A percentile compares a stretch with the other conserved stretches of the same genome.
phyloP scores from a whole-genome alignment of 2,329 filamentous ascomycete species.

The Cladosporium cucumerinum region DNA sequence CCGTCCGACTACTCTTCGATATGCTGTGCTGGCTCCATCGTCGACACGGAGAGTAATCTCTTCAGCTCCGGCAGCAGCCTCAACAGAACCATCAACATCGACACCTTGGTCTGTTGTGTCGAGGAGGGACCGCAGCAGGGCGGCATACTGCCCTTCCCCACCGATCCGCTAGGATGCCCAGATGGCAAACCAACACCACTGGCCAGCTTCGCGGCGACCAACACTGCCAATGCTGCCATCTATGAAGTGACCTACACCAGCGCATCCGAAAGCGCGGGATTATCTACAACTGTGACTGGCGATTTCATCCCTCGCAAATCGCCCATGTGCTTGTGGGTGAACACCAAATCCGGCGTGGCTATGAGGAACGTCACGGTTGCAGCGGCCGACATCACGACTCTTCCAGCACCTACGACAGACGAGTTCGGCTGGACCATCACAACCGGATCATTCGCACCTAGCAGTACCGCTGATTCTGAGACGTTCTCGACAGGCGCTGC shows the following conservation, averaged over 20 bases:
- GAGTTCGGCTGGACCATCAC: not conserved
- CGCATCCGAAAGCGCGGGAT: constrained; percentile 7
- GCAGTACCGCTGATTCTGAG: not conserved
- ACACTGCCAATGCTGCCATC: constrained; percentile 21
- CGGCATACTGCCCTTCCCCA: constrained; percentile 16
- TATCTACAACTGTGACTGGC: constrained; percentile 9
- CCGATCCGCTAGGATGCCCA: constrained; percentile 12
- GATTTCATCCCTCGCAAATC: constrained; percentile 19
- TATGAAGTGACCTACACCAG: constrained; percentile 21
- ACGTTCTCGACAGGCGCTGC: not conserved
- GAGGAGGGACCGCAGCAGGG: constrained; percentile 11
- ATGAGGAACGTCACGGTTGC: constrained; percentile 22
- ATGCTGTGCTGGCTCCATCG: constrained; percentile 20
- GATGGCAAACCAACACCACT: constrained; percentile 20
- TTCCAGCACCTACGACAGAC: constrained; percentile 8
- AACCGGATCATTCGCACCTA: not conserved
- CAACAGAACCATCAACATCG: constrained; percentile 17
- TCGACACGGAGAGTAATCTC: constrained; percentile 17
- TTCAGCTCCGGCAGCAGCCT: constrained; percentile 7
- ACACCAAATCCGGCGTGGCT: constrained; percentile 18
- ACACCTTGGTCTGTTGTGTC: constrained; percentile 20
- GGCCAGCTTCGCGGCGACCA: constrained; percentile 24
- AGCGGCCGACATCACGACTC: constrained; percentile 21
- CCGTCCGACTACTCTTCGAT: constrained; percentile 19
- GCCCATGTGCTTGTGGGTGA: constrained; percentile 22